Percentiles rank a stretch among this genome's conserved stretches.
Conservation (phyloP, 2,329 filamentous ascomycete genomes). For the Fusarium illudens region DNA sequence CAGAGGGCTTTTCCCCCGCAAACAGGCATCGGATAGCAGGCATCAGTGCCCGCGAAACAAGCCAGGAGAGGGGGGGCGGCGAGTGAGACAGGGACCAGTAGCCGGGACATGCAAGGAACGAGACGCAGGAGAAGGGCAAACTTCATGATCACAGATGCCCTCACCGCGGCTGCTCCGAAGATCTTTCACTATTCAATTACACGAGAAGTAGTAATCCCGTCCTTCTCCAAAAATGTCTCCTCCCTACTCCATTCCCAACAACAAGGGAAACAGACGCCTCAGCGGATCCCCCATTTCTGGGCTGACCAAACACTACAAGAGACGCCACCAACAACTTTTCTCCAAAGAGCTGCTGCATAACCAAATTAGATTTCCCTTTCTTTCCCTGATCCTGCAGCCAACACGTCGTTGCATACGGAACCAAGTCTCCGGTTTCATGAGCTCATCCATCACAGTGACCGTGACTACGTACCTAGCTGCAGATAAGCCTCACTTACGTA, state of each 20-base stretch:
- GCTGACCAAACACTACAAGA: background rate
- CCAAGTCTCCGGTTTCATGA: background rate
- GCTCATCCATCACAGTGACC: background rate
- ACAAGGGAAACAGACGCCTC: background rate
- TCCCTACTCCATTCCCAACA: background rate
- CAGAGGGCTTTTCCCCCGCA: background rate
- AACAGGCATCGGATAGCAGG: background rate
- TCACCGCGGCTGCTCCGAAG: no score
- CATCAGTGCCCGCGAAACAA: background rate
- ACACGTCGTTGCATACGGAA: background rate
- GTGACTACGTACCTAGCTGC: background rate
- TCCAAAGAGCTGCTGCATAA: slow-evolving; percentile 1
- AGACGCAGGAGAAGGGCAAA: background rate
- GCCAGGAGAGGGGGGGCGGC: background rate
- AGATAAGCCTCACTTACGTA: background rate
- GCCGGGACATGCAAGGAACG: background rate
- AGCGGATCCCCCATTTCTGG: background rate
- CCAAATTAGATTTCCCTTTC: background rate
- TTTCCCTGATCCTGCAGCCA: background rate
- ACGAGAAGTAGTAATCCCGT: background rate
- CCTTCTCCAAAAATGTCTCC: background rate
- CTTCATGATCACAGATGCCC: background rate
- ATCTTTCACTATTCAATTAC: background rate
- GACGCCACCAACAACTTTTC: background rate
- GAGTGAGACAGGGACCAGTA: background rate